Base-by-base conservation (phyloP, 805 yeast species). In the Saccharomycopsis sp. region DNA sequence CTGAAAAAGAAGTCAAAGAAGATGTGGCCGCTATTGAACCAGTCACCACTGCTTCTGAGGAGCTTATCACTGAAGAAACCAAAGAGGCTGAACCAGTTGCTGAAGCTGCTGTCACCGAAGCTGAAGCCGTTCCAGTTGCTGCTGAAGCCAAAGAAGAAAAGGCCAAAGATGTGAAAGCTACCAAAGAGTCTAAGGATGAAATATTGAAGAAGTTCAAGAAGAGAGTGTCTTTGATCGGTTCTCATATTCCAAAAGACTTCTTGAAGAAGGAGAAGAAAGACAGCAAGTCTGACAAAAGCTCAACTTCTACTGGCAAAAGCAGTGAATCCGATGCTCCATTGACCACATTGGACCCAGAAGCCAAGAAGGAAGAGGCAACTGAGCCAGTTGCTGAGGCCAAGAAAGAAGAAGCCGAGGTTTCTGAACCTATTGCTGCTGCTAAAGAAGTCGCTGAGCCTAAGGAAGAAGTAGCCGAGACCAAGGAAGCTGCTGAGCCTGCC, bases 401-500 rank as follows among this genome's bases (percentile, higher is more conserved):
- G 21, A 44, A 44, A 44, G 48, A 44, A 44, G 44, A 44, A 9
- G 58, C 34, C 12, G 41, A 44, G 24, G 62, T 50, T 34, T 56
- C 48, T 34, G 57, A 59, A 14, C 60, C 58, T 20, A 52, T 53
- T 16, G 52, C 41, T 23, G 40, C 59, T 14, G 57, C 47, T 12
- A 62, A 56, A 18, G 59, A 57, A 34, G 66, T 59, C 23, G 62
- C 62, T 20, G 59, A 54, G 15, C n/a, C n/a, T n/a, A n/a, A n/a
- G 62, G 63, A 29, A 62, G 41, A 53, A 44, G 61, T 52, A 51
- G 60, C 37, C 18, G 37, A 29, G 37, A 51, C 61, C 23, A 52
- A 54, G 16, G 60, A 37, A 1, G 55, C 40, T 15, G 57, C 40
- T 15, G 56, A 34, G 23, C 51, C 55, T 16, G 53, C 51, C 20